A percentile compares a stretch with the other conserved stretches of the same genome.
Conservation (phyloP, 1,139 yeast species). For the Blastobotrys serpentis region DNA sequence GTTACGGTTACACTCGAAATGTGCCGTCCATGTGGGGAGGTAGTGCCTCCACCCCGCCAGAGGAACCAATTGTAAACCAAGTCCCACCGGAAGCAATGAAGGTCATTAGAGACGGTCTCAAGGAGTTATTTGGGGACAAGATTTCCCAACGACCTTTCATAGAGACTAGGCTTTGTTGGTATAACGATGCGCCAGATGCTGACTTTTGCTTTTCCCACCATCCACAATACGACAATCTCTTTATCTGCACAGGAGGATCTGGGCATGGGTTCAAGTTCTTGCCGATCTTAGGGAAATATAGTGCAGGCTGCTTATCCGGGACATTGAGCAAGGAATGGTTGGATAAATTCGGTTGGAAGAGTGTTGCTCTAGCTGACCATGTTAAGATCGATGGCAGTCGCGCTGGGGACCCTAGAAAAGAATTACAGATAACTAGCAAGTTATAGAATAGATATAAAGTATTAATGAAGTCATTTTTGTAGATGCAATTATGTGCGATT, state of each 20-base stretch:
- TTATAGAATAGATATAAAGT: not conserved
- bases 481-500: too few species aligned
- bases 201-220: not conserved
- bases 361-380: not conserved
- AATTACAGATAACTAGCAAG: not conserved
- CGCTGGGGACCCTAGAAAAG: not conserved
- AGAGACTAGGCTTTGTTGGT: not conserved
- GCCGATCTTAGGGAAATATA: not conserved
- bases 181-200: constrained; percentile 4
- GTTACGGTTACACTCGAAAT: constrained; percentile 4
- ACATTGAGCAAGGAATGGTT: constrained; percentile 1
- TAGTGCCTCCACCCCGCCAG: not conserved
- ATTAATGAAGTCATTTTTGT: too few species aligned
- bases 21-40: not conserved
- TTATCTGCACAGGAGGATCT: not conserved
- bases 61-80: not conserved
- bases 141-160: not conserved
- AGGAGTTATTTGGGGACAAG: not conserved
- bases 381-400: not conserved
- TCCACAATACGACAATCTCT: constrained; percentile 1
- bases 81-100: not conserved
- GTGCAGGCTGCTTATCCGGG: not conserved
- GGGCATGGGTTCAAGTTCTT: constrained; percentile 6
- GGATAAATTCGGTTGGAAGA: not conserved
- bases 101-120: not conserved